Evolutionary conservation across 2,329 filamentous ascomycete species (phyloP).

Genomic region (Metarhizium anisopliae): DNA sequence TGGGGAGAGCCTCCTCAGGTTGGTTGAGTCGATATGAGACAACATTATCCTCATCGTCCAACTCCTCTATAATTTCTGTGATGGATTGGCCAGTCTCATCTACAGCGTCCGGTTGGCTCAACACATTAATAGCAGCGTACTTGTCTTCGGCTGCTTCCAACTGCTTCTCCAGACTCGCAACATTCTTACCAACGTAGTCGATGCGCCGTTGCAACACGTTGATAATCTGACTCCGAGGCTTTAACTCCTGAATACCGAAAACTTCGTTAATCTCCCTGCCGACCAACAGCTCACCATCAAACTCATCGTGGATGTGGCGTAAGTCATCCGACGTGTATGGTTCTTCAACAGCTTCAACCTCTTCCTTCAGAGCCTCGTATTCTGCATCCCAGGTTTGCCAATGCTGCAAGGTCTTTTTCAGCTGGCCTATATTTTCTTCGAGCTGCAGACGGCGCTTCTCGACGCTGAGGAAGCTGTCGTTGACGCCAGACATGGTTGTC

Average conservation of each 20-base stretch:
- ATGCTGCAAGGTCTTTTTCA: constrained; percentile 69
- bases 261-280: constrained; percentile 45
- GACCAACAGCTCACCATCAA: constrained; percentile 54
- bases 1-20: constrained; percentile 58
- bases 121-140: constrained; percentile 52
- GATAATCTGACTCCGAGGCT: constrained; percentile 40
- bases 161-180: constrained; percentile 64
- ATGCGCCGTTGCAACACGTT: constrained; percentile 60
- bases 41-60: constrained; percentile 86
- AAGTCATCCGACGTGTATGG: constrained; percentile 41
- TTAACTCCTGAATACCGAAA: constrained; percentile 21
- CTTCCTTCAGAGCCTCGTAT: constrained; percentile 82
- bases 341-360: constrained; percentile 51
- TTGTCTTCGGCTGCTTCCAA: constrained; percentile 61
- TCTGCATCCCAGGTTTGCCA: constrained; percentile 90
- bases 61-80: constrained; percentile 83
- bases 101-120: constrained; percentile 50
- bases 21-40: constrained; percentile 56
- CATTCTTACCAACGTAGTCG: constrained; percentile 83
- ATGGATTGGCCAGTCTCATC: constrained; percentile 68
- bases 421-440: constrained; percentile 60
- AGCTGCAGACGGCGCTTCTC: constrained; percentile 68
- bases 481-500: constrained; percentile 28
- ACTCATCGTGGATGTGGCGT: constrained; percentile 45
- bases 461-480: constrained; percentile 54